Base-by-base conservation (phyloP, 2,329 filamentous ascomycete genomes). In the Zalaria obscura region DNA sequence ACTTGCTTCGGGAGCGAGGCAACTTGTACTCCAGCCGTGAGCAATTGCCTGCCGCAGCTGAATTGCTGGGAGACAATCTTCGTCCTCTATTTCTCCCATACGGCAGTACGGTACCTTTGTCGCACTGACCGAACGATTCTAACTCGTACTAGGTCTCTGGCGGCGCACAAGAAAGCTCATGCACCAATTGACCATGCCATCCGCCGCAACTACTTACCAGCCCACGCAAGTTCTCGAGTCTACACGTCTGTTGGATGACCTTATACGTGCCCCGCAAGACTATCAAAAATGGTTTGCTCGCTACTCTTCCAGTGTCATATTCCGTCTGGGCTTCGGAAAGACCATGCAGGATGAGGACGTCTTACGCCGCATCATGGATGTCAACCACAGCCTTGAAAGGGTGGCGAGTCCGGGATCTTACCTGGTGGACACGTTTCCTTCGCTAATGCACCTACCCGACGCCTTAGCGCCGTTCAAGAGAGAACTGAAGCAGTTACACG, bases 21-120 rank as follows among this genome's bases (percentile, higher is more conserved):
- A 56, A 57, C 35, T 66, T 66, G 40, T 67, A 68, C 50, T 67
- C 64, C n/a, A 62, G 66, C 41, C 56, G 64, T 27, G 63, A 64
- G 8, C 61, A 63, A 25, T 44, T 60, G 8, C 56, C 59, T 4
- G 57, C 59, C 40, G 60, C 59, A 0, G 48, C 55, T n/a, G 43
- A 56, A 32, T 46, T 66, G 9, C 46, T 65, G 4, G 52, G 48
- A 27, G 43, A 51, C 10, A 50, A 52, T 33, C 40, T 54, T 32
- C 48, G 53, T 31, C 48, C 56, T 1, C 39, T 63, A 5, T 48
- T 62, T n/a, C 44, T 61, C 1, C 54, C 52, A 6, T 54, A 55
- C 41, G 47, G 50, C 27, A 44, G 48, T 35, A 40, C 47, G 8
- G 7, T 18, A 18, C 18, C 18, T 18, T 18, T 18, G 18, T 18